A percentile compares a stretch with the other conserved stretches of the same genome.
These are phyloP conservation scores for Solanum chacoense DNA, from an alignment of 305 asterid genomes.

Conservation along the genomic window DNA sequence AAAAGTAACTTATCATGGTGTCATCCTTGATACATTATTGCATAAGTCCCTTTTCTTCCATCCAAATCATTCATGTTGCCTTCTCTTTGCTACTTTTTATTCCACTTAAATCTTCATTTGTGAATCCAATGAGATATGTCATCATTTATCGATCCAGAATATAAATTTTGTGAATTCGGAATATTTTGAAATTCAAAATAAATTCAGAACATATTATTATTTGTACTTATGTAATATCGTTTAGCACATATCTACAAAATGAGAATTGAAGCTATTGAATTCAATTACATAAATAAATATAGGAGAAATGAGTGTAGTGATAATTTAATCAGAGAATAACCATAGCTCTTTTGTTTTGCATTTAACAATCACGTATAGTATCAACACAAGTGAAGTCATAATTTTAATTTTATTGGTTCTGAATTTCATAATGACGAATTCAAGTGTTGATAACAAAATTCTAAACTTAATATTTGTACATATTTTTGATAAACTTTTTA, in stretches of 20 bases:
- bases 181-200: neutral
- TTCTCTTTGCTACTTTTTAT: neutral
- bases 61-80: neutral
- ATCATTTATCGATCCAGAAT: neutral
- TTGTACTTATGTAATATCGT: neutral
- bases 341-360: neutral
- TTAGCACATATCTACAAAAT: neutral
- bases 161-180: neutral
- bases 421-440: too few relatives aligned
- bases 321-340: neutral
- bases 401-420: neutral
- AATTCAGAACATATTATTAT: neutral
- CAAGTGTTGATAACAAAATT: too few relatives aligned
- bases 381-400: fast-evolving
- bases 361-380: neutral
- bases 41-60: neutral
- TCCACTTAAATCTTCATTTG: neutral
- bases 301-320: neutral
- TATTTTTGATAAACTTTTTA: neutral
- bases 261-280: too few relatives aligned
- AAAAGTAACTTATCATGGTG: neutral
- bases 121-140: neutral
- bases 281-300: neutral
- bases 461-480: too few relatives aligned
- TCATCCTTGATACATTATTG: neutral